Percentiles rank a stretch among this genome's conserved stretches.
These are phyloP conservation scores for Cercophora newfieldiana DNA, from an alignment of 495 filamentous ascomycete species.

Conservation along the genomic window DNA sequence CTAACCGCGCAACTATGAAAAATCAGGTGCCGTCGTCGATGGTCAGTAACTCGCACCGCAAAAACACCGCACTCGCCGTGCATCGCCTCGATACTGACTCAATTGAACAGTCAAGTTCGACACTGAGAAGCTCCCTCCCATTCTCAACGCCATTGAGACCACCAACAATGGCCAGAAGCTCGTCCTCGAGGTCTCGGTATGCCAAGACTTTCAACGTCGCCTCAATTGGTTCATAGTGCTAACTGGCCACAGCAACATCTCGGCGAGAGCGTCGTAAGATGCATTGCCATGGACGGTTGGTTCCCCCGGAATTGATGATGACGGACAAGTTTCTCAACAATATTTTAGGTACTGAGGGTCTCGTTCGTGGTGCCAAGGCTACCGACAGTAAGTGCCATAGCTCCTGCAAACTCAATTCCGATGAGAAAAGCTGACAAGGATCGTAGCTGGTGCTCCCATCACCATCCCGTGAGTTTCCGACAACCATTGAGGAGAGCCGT, in stretches of 20 bases:
- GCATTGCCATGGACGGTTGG: constrained; percentile 99
- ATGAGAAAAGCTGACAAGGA: constrained; percentile 19
- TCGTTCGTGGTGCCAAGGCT: constrained; percentile 83
- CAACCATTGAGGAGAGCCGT: neutral
- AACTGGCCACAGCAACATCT: constrained; percentile 86
- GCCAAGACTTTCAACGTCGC: constrained; percentile 33
- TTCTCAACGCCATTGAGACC: constrained; percentile 95
- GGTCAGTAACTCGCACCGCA: constrained; percentile 52
- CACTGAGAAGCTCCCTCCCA: constrained; percentile 87
- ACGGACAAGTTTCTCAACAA: constrained; percentile 31
- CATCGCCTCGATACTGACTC: constrained; percentile 26
- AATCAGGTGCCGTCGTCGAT: constrained; percentile 72
- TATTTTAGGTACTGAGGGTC: constrained; percentile 90
- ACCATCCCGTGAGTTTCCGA: constrained; percentile 66
- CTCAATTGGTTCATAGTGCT: constrained; percentile 30
- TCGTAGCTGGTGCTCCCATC: constrained; percentile 78
- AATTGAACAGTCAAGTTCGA: constrained; percentile 77
- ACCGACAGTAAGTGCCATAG: constrained; percentile 59
- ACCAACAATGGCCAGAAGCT: constrained; percentile 92
- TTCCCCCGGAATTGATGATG: constrained; percentile 24
- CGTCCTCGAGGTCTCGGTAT: constrained; percentile 93
- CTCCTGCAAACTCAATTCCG: neutral
- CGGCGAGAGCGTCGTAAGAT: constrained; percentile 98
- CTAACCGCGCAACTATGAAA: constrained; percentile 43
- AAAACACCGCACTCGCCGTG: constrained; percentile 12